phyloP scores from a whole-genome alignment of 2,329 filamentous ascomycete species.

The Colletotrichum sojae region DNA sequence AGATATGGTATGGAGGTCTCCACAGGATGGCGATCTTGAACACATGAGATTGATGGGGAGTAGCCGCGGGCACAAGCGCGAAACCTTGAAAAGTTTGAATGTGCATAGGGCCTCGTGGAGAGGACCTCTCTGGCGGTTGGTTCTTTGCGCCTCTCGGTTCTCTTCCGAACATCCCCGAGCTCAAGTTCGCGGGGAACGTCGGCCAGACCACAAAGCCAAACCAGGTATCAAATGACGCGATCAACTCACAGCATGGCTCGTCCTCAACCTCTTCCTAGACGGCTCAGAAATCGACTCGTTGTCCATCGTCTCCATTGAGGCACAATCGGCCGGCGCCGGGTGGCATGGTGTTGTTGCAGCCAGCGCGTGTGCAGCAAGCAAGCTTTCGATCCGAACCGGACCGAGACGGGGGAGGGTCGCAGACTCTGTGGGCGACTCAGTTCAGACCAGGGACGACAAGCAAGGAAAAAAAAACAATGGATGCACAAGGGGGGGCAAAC shows the following conservation, averaged over 20 bases:
- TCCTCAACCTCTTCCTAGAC: slow-evolving; percentile 56
- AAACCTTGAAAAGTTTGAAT: too few species aligned
- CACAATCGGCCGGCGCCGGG: slow-evolving; percentile 12
- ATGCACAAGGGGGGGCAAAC: slow-evolving; percentile 29
- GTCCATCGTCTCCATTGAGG: slow-evolving; percentile 44
- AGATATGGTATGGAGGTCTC: too few species aligned
- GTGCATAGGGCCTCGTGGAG: too few species aligned
- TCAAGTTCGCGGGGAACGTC: too few species aligned
- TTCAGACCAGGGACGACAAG: slow-evolving; percentile 18
- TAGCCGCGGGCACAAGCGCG: too few species aligned
- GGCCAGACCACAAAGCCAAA: too few species aligned
- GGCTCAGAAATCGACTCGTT: slow-evolving; percentile 48
- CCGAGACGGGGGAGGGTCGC: slow-evolving; percentile 43
- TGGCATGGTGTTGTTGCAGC: slow-evolving; percentile 27
- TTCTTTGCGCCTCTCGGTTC: too few species aligned
- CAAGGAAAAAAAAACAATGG: slow-evolving; percentile 32
- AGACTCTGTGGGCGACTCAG: slow-evolving; percentile 11
- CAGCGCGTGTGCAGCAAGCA: slow-evolving; percentile 1
- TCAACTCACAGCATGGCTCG: slow-evolving; percentile 55
- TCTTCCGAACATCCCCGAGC: too few species aligned
- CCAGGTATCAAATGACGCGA: neutral
- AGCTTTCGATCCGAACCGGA: slow-evolving; percentile 50
- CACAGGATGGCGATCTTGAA: too few species aligned
- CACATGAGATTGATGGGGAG: too few species aligned
- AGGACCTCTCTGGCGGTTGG: too few species aligned